phyloP scores from a whole-genome alignment of 192 early-diverging fungal species.

The Pecoramyces ruminantium region DNA sequence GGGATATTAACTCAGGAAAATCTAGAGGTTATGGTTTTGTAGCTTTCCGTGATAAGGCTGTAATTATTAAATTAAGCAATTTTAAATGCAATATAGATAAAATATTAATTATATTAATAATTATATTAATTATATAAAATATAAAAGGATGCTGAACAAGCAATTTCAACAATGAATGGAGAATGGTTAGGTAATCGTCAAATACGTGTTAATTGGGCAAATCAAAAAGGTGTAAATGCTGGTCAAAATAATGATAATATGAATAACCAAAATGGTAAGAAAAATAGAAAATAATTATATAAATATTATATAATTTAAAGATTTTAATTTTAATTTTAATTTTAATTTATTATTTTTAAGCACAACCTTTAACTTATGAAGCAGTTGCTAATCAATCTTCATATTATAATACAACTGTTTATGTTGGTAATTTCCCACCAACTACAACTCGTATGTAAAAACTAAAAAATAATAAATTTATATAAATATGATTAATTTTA shows the following conservation, averaged over 20 bases:
- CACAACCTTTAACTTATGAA: conserved; percentile 24
- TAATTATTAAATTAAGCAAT: conserved; percentile 4
- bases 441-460: conserved; percentile 44
- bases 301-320: no score
- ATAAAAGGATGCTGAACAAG: conserved; percentile 60
- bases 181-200: conserved; percentile 70
- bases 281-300: no score
- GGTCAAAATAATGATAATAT: neutral
- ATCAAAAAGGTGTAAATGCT: conserved; percentile 41
- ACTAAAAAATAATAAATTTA: neutral
- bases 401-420: conserved; percentile 73
- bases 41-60: conserved; percentile 62
- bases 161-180: conserved; percentile 74
- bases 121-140: no score
- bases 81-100: no score
- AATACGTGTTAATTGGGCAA: conserved; percentile 90
- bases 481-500: no score
- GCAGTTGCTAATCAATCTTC: conserved; percentile 54
- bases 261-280: neutral
- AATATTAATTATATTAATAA: no score
- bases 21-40: conserved; percentile 87
- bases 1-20: conserved; percentile 73
- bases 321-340: neutral
- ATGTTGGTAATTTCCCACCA: conserved; percentile 73
- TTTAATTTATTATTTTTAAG: neutral